phyloP scores from a whole-genome alignment of 768 basidiomycete genomes.

The Grammothele lineata region DNA sequence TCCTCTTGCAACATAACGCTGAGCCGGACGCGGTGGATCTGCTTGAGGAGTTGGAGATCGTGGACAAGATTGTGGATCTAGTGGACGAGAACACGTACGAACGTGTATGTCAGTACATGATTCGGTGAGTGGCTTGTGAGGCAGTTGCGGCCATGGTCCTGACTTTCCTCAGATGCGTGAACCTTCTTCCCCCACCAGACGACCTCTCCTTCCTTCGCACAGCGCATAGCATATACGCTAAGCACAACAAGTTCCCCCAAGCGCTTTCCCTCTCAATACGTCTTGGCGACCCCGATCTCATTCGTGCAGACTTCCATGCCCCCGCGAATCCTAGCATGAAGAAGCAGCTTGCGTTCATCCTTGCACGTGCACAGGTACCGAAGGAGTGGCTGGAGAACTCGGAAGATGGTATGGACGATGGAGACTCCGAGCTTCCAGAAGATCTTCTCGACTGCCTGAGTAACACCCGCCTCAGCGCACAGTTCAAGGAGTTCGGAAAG shows the following conservation, averaged over 20 bases:
- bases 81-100: conserved; percentile 86
- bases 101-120: conserved; percentile 95
- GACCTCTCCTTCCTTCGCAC: conserved; percentile 86
- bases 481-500: conserved; percentile 90
- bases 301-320: conserved; percentile 84
- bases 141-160: too few species aligned
- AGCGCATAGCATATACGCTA: conserved; percentile 84
- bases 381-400: conserved; percentile 78
- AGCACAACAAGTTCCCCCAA: conserved; percentile 86
- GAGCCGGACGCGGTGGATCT: conserved; percentile 98
- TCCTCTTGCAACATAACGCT: conserved; percentile 90
- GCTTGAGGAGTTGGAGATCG: conserved; percentile 88
- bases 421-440: conserved; percentile 61
- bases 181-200: conserved; percentile 88
- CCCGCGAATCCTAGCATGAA: conserved; percentile 95
- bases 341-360: conserved; percentile 89
- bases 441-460: conserved; percentile 83
- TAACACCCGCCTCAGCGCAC: conserved; percentile 77
- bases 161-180: conserved; percentile 63
- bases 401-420: conserved; percentile 47
- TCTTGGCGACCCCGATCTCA: conserved; percentile 72
- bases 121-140: conserved; percentile 51
- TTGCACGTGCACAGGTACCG: conserved; percentile 89
- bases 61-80: conserved; percentile 68
- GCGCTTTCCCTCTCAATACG: conserved; percentile 84